Evolutionary conservation across 768 basidiomycete species (phyloP), one percentile per base, ranked within the genome.

Genomic region (Leucocoprinus leucothites): DNA sequence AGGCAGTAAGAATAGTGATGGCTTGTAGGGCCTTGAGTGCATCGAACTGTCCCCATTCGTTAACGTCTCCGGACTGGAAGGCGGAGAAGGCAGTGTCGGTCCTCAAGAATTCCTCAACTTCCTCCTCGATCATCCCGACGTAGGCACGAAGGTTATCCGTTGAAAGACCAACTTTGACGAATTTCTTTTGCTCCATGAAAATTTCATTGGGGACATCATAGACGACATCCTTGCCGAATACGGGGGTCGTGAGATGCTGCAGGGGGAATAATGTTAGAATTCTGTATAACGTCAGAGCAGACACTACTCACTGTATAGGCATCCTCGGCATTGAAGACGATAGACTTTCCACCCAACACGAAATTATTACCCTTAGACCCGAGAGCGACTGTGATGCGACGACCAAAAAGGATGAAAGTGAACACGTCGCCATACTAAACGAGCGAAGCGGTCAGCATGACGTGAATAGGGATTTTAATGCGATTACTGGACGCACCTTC

Each of bases 161-260:
- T 9, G 94, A 91, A 19, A 99, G 83, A 21, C 97, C 95, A 58
- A 94, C 86, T 74, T 99, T 99, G 71, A 98, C 88, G 65, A 98
- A 98, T 67, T 89, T 90, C 80, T 99, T 99, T 70, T 99, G 97
- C 64, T 99, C 94, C 95, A 99, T 98, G 71, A 99, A 86, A 43
- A 90, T 74, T 45, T 95, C 91, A 69, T 98, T 98, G 28, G 97
- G 96, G 48, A 91, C 86, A 63, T 98, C 97, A 68, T 98, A 99
- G 9, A 98, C 95, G 44, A 99, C 97, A 45, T 92, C 95, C 65
- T 93, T 94, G 43, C 97, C 97, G 64, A 99, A 99, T 11, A 98
- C 86, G 3, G 96, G 96, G 0, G 89, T 95, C 0, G 94, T 96
- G 43, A 95, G 73, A 66, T 91, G 89, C 94, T 96, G 61, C 13